A percentile compares a stretch with the other conserved stretches of the same genome.
phyloP scores from a whole-genome alignment of 169 alveolate genomes.

The Nephromyces sp. region DNA sequence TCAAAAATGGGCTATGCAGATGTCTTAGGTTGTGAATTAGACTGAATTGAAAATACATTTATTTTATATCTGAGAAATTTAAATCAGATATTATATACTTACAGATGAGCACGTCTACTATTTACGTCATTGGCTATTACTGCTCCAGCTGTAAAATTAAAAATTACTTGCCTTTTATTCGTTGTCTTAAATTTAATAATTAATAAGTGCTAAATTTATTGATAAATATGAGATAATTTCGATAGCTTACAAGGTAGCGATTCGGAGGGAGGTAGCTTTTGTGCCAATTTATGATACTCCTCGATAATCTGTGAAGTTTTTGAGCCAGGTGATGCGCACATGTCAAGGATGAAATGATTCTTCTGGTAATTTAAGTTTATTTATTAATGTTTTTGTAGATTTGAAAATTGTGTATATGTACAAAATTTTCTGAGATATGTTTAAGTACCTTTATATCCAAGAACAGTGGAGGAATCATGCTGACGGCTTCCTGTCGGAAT shows the following conservation, averaged over 20 bases:
- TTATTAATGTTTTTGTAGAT: not conserved
- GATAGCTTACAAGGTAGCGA: not conserved
- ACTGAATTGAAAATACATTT: conserved; percentile 6
- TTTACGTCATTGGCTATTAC: conserved; percentile 87
- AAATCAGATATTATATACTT: not conserved
- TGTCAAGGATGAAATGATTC: conserved; percentile 52
- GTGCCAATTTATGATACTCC: conserved; percentile 21
- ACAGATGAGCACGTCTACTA: conserved; percentile 77
- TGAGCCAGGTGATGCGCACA: conserved; percentile 86
- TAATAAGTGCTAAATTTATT: no score
- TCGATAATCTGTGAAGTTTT: conserved; percentile 67
- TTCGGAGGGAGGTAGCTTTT: not conserved
- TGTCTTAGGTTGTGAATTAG: conserved; percentile 78
- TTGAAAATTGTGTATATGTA: not conserved
- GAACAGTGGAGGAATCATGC: conserved; percentile 74
- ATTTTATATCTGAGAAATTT: not conserved
- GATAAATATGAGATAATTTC: no score
- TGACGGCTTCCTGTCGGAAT: conserved; percentile 72
- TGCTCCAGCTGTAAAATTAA: conserved; percentile 15
- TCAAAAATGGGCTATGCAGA: conserved; percentile 61
- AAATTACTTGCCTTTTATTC: no score
- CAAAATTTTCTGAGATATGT: not conserved
- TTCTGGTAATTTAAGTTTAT: conserved; percentile 25
- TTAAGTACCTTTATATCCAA: conserved; percentile 26
- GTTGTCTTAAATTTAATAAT: no score